Conservation (phyloP, 176 grass and related monocot genomes). For the Saccharum spontaneum region DNA sequence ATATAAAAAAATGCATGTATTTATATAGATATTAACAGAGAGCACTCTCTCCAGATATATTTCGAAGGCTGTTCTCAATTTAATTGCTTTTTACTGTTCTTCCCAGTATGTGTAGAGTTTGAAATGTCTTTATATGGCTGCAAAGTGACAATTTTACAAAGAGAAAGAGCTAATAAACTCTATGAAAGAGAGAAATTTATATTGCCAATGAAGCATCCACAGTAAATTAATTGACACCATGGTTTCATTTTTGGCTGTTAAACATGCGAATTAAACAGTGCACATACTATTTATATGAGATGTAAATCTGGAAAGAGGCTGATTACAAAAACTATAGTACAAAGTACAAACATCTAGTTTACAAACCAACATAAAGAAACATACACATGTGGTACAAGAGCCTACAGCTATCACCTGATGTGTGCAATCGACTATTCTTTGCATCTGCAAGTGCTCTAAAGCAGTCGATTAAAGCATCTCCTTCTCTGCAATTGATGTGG, state of each 20-base stretch:
- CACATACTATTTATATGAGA: conserved; percentile 13
- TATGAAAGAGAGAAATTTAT: conserved; percentile 1
- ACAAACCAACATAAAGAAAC: conserved; percentile 28
- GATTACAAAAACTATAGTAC: conserved; percentile 7
- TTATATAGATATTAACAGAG: conserved; percentile 39
- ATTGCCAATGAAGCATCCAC: background rate
- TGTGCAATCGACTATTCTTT: conserved; percentile 31
- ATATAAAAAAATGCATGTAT: conserved; percentile 4
- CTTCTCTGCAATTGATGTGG: conserved; percentile 3
- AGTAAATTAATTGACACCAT: background rate
- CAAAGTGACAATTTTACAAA: conserved; percentile 2
- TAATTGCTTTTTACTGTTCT: conserved; percentile 11
- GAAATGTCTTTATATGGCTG: background rate
- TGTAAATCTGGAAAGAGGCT: conserved; percentile 7
- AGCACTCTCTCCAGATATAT: background rate
- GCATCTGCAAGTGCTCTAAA: conserved; percentile 34
- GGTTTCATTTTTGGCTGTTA: background rate
- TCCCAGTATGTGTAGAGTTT: background rate
- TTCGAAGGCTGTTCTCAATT: background rate
- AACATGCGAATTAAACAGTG: conserved; percentile 12
- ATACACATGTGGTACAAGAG: conserved; percentile 31
- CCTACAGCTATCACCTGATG: conserved; percentile 37
- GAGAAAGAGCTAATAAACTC: background rate
- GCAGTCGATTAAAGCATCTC: conserved; percentile 1
- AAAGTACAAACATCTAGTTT: conserved; percentile 21